A percentile compares a stretch with the other conserved stretches of the same genome.
phyloP scores from a whole-genome alignment of 352 stramenopile genomes.

The Globisporangium irregulare region DNA sequence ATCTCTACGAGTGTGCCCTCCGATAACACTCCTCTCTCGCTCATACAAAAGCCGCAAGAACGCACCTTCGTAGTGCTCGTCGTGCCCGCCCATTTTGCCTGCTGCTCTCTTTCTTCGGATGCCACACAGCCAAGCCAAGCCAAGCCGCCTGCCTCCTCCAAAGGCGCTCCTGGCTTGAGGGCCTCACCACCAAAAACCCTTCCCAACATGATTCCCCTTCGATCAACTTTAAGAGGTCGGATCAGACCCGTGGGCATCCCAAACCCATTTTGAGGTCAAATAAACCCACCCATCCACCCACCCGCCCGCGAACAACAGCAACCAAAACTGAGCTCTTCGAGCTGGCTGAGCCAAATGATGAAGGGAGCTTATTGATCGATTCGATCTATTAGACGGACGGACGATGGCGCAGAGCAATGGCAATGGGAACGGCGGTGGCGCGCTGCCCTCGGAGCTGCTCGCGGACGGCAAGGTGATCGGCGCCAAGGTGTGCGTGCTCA shows the following conservation, averaged over 20 bases:
- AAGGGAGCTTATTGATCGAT: slow-evolving; percentile 6
- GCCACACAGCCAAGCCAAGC: slow-evolving; percentile 23
- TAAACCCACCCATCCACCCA: neutral
- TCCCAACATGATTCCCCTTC: neutral
- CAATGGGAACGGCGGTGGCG: slow-evolving; percentile 2
- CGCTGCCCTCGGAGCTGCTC: slow-evolving; percentile 56
- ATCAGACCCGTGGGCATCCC: neutral
- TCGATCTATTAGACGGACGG: neutral
- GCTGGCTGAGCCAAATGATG: neutral
- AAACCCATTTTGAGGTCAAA: neutral
- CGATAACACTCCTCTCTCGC: neutral
- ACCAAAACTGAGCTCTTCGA: neutral
- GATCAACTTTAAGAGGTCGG: neutral
- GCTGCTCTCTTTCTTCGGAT: slow-evolving; percentile 31
- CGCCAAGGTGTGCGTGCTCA: slow-evolving; percentile 63
- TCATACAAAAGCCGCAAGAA: neutral
- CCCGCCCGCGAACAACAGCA: neutral
- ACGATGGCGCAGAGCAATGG: slow-evolving; percentile 22
- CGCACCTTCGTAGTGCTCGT: slow-evolving; percentile 66
- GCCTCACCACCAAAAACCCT: slow-evolving; percentile 8
- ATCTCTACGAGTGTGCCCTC: neutral
- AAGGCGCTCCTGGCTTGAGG: slow-evolving; percentile 20
- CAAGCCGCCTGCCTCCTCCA: slow-evolving; percentile 9
- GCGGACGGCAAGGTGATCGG: slow-evolving; percentile 60
- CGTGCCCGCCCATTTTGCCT: slow-evolving; percentile 55